Base-by-base conservation (phyloP, 1,284 basidiomycete species). In the Gomphus bonarii region DNA sequence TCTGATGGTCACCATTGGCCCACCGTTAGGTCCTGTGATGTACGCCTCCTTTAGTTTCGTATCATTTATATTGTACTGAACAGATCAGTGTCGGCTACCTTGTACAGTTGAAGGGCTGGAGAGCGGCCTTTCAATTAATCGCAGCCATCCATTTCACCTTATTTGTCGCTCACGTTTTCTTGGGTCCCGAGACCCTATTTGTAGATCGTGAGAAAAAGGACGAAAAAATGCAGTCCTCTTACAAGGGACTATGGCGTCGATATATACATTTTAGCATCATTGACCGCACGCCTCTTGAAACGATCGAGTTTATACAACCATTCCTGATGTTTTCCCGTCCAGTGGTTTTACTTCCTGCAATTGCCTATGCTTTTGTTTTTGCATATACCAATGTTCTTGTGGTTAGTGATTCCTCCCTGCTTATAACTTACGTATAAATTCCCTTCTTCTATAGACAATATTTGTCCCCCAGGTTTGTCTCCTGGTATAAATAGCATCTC, bases 1-100 rank as follows among this genome's bases (percentile, higher is more conserved):
- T 10, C 44, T 54, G 52, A 54, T 54, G 52, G 52, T 54, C 30
- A 54, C 25, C 20, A n/a, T 42, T n/a, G 52, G 52, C 2, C 52
- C 52, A 43, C 52, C 44, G 1, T 18, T 54, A 10, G 52, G 36
- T 18, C 52, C 52, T 33, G 31, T 54, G n/a, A 28, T 54, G 52
- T 54, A 44, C 16, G 52, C 30, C 46, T 31, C 16, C 22, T 11
- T n/a, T 54, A 6, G 8, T 16, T 18, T 44, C 4, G 18, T 12
- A 42, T 40, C n/a, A n/a, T 22, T 22, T 11, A 54, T n/a, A 2
- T 28, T 11, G 38, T 14, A 30, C 11, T 54, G 6, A 25, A 12
- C 14, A 18, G n/a, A 14, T 3, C 5, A 54, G 52, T 31, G 35
- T 44, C 31, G 52, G 52, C 2, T 54, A 40, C 22, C 52, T 54